Evolutionary conservation across 208 protist genomes (phyloP), one percentile per base, ranked within the genome.

Genomic region (Acanthamoeba royreba): DNA sequence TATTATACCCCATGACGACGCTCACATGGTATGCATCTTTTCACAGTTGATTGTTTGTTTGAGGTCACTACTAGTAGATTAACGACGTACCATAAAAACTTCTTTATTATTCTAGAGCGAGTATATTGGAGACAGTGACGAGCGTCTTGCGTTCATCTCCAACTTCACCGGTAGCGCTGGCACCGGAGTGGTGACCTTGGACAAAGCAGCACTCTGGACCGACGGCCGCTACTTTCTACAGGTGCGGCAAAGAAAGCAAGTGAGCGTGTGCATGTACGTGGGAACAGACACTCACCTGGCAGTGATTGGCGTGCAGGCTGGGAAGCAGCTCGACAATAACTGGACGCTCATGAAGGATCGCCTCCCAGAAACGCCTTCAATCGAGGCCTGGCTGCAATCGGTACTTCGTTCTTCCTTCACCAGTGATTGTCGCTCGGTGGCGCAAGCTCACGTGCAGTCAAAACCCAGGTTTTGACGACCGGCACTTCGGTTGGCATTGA

Each of bases 161-260:
- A 97, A 98, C 92, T 99, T 99, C 95, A 96, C 94, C 43, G 99
- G 99, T 81, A 99, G 98, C 38, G 97, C 98, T 2, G 99, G 99
- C 45, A 94, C 95, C 53, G 97, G 95, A 13, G 83, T 98, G 4
- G 94, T 98, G 1, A 96, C 95, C 9, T 22, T 35, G 0, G 22
- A 97, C 5, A 15, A 95, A 63, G 93, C 97, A 45, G 98, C 98
- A 8, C 96, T 99, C 43, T 99, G 98, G 98, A 99, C 99, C 3
- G 99, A 99, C 93, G 99, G 98, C 5, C 98, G 99, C 40, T 99
- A 99, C 96, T 99, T 97, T 95, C 55, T 98, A 33, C 98, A 99
- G 81, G 99, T 98, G 0, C 96, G 22, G 33, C 77, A 22, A 49
- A 31, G 22, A n/a, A 31, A 91, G 88, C 90, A 19, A 28, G 63